Conservation (phyloP, 768 basidiomycete species). For the Rhodocollybia butyracea region DNA sequence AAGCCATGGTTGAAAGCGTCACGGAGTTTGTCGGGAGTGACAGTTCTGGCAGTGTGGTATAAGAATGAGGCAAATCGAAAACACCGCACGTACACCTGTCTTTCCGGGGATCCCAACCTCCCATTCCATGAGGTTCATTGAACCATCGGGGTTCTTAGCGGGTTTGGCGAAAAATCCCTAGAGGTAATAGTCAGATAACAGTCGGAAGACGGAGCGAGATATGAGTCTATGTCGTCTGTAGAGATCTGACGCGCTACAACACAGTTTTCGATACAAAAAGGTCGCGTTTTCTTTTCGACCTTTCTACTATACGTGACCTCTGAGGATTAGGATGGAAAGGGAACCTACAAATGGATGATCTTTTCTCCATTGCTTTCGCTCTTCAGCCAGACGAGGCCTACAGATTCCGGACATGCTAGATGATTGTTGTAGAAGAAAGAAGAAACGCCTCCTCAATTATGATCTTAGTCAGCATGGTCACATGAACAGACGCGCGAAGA, state of each 20-base stretch:
- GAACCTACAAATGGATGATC: constrained; percentile 94
- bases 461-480: neutral
- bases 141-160: constrained; percentile 83
- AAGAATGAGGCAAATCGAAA: constrained; percentile 7
- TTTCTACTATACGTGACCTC: neutral
- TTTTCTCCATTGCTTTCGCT: constrained; percentile 98
- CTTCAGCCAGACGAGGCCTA: constrained; percentile 89
- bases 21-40: constrained; percentile 2
- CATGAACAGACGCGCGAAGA: neutral
- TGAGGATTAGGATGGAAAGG: neutral
- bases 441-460: too few relatives aligned
- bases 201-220: too few relatives aligned
- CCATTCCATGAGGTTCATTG: constrained; percentile 97
- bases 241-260: neutral
- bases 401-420: constrained; percentile 85
- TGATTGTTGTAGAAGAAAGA: neutral
- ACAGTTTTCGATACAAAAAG: constrained; percentile 1
- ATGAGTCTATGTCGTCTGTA: neutral
- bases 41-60: constrained; percentile 4
- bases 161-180: constrained; percentile 99
- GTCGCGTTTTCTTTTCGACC: neutral
- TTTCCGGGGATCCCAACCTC: constrained; percentile 99
- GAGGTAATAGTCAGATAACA: neutral
- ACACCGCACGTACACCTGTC: constrained; percentile 56
- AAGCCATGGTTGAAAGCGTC: constrained; percentile 8